Evolutionary conservation across 805 yeast genomes (phyloP), one percentile per base, ranked within the genome.

Genomic region (Kuraishia piskuri): DNA sequence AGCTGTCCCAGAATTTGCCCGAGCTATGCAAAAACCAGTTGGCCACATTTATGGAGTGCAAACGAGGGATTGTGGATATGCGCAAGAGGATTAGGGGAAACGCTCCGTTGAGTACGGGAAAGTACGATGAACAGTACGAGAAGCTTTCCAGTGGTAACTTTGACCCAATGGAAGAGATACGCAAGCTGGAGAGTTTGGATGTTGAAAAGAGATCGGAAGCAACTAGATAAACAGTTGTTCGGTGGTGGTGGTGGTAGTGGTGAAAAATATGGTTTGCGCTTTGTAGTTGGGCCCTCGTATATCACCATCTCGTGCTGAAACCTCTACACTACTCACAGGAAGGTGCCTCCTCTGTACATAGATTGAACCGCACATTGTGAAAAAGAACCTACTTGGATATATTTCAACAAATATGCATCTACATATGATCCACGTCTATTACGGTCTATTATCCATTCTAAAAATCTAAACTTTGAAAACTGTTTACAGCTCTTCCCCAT

Each of bases 41-140:
- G 74, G 77, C 83, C 58, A 86, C 96, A 4, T 92, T 88, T 64
- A 74, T 91, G 74, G 96, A 91, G 55, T 92, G 99, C 72, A 88
- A 86, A 59, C 80, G 86, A 62, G 98, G 98, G 12, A 84, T 86
- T 63, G 88, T 91, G 52, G 97, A 91, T 62, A 88, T 90, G 90
- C 70, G 91, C 2, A 91, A 90, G 66, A 78, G 99, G 59, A 88
- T 92, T 71, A 77, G 90, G 63, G 98, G 98, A 3, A 92, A 92
- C 64, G 99, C 96, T 0, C 90, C 97, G 0, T 71, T 88, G 47
- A 89, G 96, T 12, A 88, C 96, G 6, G 99, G 99, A 0, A 86
- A 86, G 64, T 92, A 87, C 68, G 97, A 91, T 62, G 92, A 89
- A 55, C 88, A 89, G 52, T 88, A 86, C 58, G 90, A 84, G 45